phyloP scores from a whole-genome alignment of 352 stramenopile genomes.

The Phytophthora fragariaefolia region DNA sequence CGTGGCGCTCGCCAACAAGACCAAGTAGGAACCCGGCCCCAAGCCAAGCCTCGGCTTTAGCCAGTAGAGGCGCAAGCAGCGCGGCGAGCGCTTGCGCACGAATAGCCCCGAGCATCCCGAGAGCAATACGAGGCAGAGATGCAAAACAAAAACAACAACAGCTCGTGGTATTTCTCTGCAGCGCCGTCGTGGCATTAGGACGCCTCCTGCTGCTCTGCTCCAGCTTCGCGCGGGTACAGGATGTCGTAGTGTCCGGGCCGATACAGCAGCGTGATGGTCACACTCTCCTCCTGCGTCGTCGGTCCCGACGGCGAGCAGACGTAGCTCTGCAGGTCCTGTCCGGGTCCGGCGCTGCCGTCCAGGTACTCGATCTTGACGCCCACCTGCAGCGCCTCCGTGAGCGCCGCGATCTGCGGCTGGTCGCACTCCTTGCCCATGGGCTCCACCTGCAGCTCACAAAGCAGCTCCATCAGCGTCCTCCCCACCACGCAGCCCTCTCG shows the following conservation, averaged over 20 bases:
- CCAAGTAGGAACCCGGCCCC: too few relatives aligned
- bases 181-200: constrained; percentile 4
- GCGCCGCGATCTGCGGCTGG: constrained; percentile 92
- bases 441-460: constrained; percentile 89
- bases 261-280: constrained; percentile 90
- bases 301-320: constrained; percentile 46
- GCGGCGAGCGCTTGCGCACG: too few relatives aligned
- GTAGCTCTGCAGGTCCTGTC: constrained; percentile 68
- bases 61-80: constrained; percentile 27
- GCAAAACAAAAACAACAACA: background rate
- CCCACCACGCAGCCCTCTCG: background rate
- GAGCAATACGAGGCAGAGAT: constrained; percentile 11
- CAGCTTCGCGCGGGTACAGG: constrained; percentile 72
- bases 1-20: constrained; percentile 59
- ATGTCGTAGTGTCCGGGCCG: constrained; percentile 96
- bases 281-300: constrained; percentile 24
- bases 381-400: constrained; percentile 92
- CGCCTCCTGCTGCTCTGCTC: constrained; percentile 7
- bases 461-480: background rate
- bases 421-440: constrained; percentile 95
- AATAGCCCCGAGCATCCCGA: background rate
- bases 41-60: too few relatives aligned
- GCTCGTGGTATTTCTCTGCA: too few relatives aligned
- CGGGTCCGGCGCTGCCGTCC: constrained; percentile 75
- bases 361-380: constrained; percentile 94